Percentiles rank a stretch among this genome's conserved stretches.
Evolutionary conservation across 2,329 filamentous ascomycete genomes (phyloP).

Genomic region (Ilyonectria mors-panacis): DNA sequence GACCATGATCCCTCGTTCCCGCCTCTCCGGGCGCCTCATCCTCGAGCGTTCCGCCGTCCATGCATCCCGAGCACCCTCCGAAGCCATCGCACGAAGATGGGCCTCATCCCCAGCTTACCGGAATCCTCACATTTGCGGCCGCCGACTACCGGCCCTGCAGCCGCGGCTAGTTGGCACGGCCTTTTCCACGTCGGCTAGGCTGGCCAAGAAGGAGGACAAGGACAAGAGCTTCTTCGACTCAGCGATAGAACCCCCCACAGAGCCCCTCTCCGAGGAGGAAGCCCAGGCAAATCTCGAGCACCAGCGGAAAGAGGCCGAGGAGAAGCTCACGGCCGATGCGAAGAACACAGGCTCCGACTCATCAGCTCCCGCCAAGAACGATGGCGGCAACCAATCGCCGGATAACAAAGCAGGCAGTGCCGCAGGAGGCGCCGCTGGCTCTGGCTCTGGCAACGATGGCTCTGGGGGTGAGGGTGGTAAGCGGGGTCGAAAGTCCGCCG

Average conservation of each 20-base stretch:
- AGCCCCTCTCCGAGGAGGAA: slow-evolving; percentile 68
- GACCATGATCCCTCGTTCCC: slow-evolving; percentile 59
- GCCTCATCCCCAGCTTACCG: slow-evolving; percentile 47
- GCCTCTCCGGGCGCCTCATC: slow-evolving; percentile 57
- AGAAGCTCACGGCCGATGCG: slow-evolving; percentile 64
- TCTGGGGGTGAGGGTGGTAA: slow-evolving; percentile 74
- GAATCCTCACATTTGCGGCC: slow-evolving; percentile 51
- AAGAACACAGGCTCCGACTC: slow-evolving; percentile 60
- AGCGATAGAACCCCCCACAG: slow-evolving; percentile 56
- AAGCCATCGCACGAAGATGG: slow-evolving; percentile 47
- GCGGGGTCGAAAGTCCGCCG: slow-evolving; percentile 79
- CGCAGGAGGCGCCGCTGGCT: slow-evolving; percentile 66
- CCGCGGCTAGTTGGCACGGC: slow-evolving; percentile 48
- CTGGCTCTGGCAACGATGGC: slow-evolving; percentile 69
- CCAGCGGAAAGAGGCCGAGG: slow-evolving; percentile 58
- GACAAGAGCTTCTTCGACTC: slow-evolving; percentile 68
- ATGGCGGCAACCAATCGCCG: slow-evolving; percentile 53
- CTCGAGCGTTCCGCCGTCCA: slow-evolving; percentile 54
- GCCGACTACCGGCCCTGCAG: slow-evolving; percentile 49
- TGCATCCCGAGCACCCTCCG: slow-evolving; percentile 44
- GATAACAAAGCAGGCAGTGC: slow-evolving; percentile 72
- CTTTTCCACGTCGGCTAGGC: slow-evolving; percentile 55
- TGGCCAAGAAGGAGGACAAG: slow-evolving; percentile 55
- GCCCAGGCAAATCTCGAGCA: slow-evolving; percentile 66
- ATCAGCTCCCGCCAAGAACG: slow-evolving; percentile 62